Evolutionary conservation across 2,329 filamentous ascomycete genomes (phyloP), one percentile per base, ranked within the genome.

Genomic region (Emmonsia crescens): DNA sequence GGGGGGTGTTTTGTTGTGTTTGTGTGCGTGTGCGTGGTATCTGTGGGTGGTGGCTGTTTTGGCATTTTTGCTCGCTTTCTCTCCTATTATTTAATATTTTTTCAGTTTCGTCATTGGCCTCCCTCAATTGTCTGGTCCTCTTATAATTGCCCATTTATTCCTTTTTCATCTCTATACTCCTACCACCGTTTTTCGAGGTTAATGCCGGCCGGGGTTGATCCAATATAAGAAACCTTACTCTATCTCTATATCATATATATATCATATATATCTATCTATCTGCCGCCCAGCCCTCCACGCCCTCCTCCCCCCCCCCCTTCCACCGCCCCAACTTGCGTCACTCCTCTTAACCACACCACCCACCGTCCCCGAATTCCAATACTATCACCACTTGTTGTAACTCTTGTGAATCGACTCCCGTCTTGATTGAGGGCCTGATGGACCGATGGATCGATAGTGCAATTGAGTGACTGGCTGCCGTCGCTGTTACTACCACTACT

Each of bases 251-350:
- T 44, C 55, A 24, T 12, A 36, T 46, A 16, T 19, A 5, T 27
- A 21, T 44, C 5, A 57, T 57, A n/a, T 33, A 24, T n/a, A 55
- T 55, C 48, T 51, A 16, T 19, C 10, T 27, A 21, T 44, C 5
- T 29, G 16, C 46, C 24, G 24, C 24, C 46, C 46, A 14, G 24
- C 12, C 21, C 21, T n/a, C n/a, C n/a, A n/a, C n/a, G n/a, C n/a
- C n/a, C n/a, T n/a, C n/a, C n/a, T n/a, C n/a, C n/a, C n/a, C 16
- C 5, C 4, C 38, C 29, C 38, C 38, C 38, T 44, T 42, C 38
- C 55, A 29, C 36, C 36, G 33, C 55, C 38, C 55, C 55, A 31
- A 57, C 24, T 31, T 57, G 55, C 55, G 55, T 57, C 55, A 57
- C 55, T 44, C 55, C 55, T 44, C 55, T 55, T 54, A 19, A 27